phyloP scores from a whole-genome alignment of 176 grass and related monocot genomes.

The Bromus sterilis region DNA sequence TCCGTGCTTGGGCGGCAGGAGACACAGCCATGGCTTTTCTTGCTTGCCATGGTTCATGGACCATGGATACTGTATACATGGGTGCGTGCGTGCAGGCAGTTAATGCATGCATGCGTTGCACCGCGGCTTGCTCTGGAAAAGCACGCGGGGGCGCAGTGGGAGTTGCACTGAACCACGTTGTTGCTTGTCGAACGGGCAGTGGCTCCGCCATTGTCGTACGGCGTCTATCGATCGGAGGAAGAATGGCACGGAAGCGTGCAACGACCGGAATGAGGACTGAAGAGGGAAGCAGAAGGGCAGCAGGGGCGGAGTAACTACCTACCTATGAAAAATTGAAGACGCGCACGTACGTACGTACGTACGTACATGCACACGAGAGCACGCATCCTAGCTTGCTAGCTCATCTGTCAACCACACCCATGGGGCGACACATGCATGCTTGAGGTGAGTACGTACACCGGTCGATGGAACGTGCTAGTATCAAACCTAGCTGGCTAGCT shows the following conservation, averaged over 20 bases:
- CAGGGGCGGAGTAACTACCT: neutral
- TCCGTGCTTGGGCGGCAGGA: conserved; percentile 1
- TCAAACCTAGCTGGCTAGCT: too few relatives aligned
- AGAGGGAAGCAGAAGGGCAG: too few relatives aligned
- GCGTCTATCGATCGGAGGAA: neutral
- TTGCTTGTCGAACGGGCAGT: neutral
- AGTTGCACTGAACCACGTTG: neutral
- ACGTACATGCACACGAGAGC: too few relatives aligned
- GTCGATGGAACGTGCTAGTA: too few relatives aligned
- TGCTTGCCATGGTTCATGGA: too few relatives aligned
- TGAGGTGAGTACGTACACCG: too few relatives aligned
- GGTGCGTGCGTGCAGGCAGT: too few relatives aligned
- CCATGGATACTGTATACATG: neutral
- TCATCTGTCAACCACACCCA: too few relatives aligned
- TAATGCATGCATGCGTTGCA: neutral
- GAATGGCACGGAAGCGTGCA: neutral
- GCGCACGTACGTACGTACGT: neutral
- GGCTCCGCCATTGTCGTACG: neutral
- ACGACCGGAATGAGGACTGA: neutral
- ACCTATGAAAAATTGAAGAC: neutral
- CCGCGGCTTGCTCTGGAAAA: neutral
- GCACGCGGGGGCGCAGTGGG: neutral
- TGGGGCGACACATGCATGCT: too few relatives aligned
- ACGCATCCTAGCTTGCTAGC: too few relatives aligned
- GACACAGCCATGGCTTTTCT: neutral